phyloP scores from a whole-genome alignment of 192 early-diverging fungal genomes.

The Kickxella alabastrina region DNA sequence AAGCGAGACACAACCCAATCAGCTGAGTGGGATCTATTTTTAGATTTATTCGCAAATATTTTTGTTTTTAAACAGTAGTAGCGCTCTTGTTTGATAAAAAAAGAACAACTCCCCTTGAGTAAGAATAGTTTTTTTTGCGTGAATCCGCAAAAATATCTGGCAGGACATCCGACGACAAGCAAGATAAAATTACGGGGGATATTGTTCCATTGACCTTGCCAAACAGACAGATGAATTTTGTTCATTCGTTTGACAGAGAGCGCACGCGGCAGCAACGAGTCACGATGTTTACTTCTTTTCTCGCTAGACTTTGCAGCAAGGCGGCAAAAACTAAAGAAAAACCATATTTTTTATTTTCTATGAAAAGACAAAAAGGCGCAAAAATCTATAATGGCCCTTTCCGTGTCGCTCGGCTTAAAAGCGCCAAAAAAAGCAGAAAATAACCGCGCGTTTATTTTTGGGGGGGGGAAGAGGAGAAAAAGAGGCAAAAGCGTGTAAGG shows the following conservation, averaged over 20 bases:
- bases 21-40: conserved; percentile 15
- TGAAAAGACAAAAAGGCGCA: not conserved
- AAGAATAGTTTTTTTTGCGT: no score
- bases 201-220: not conserved
- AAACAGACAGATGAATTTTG: not conserved
- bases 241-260: no score
- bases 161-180: not conserved
- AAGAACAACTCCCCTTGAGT: not conserved
- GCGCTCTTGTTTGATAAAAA: not conserved
- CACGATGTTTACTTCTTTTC: not conserved
- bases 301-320: not conserved
- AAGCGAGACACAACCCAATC: conserved; percentile 10
- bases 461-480: no score
- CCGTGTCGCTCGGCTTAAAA: no score
- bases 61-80: no score
- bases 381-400: conserved; percentile 1
- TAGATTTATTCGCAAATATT: no score
- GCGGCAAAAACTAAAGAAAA: not conserved
- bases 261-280: no score
- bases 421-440: no score
- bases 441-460: no score
- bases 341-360: not conserved
- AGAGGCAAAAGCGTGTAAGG: no score
- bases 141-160: not conserved
- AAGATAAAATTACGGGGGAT: not conserved